Evolutionary conservation across 1,284 basidiomycete genomes (phyloP).

Genomic region (Naganishia sp.): DNA sequence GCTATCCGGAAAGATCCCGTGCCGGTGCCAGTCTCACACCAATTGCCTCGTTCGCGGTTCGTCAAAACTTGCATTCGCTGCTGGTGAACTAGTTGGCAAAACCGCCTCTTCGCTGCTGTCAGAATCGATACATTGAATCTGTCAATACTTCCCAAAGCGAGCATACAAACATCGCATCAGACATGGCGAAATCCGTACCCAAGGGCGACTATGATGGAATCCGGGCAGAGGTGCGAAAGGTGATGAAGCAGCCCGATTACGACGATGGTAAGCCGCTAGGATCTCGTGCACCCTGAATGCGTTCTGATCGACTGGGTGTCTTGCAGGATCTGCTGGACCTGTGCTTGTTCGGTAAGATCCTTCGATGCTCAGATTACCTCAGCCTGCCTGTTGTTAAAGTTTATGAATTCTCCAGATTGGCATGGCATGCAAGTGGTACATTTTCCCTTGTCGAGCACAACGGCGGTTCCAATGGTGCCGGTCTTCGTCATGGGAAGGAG

Average conservation of each 20-base stretch:
- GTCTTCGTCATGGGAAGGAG: slow-evolving; percentile 56
- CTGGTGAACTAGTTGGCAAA: not conserved
- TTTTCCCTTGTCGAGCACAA: slow-evolving; percentile 54
- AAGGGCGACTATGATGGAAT: slow-evolving; percentile 40
- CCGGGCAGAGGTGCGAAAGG: slow-evolving; percentile 48
- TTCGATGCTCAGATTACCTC: too few relatives aligned
- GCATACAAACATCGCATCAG: not conserved
- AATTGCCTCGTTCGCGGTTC: slow-evolving; percentile 11
- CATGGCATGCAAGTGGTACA: slow-evolving; percentile 60
- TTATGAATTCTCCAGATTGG: slow-evolving; percentile 48
- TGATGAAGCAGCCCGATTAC: slow-evolving; percentile 52
- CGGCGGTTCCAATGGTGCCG: slow-evolving; percentile 58
- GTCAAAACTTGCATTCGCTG: slow-evolving; percentile 3
- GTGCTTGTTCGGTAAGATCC: slow-evolving; percentile 48
- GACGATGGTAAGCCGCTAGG: slow-evolving; percentile 45
- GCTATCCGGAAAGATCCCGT: not conserved
- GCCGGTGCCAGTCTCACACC: not conserved
- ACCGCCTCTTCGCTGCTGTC: too few relatives aligned
- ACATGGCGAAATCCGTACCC: slow-evolving; percentile 26
- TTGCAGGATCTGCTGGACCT: slow-evolving; percentile 47
- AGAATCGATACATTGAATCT: too few relatives aligned
- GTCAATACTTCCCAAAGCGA: not conserved
- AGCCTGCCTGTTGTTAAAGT: not conserved
- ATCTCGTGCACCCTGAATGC: too few relatives aligned
- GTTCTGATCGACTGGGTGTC: too few relatives aligned